These are phyloP conservation scores for Phytophthora ohioensis DNA, from an alignment of 352 stramenopile species.

Conservation along the genomic window DNA sequence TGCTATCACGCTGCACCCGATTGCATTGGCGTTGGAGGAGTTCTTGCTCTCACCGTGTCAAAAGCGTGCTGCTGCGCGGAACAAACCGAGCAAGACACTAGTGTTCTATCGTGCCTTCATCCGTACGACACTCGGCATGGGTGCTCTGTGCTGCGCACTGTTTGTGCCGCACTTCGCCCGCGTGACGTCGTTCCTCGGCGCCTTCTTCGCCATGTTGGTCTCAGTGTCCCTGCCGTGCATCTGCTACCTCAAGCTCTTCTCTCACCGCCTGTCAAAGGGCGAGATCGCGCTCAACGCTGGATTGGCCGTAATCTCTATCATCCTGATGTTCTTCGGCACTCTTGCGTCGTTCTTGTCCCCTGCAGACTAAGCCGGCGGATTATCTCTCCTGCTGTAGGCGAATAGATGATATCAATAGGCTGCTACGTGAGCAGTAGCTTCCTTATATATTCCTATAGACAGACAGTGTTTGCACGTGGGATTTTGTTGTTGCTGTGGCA, in stretches of 20 bases:
- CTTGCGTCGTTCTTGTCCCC: constrained; percentile 83
- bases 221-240: constrained; percentile 86
- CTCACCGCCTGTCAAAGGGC: constrained; percentile 46
- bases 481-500: constrained; percentile 1
- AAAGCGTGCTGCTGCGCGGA: constrained; percentile 37
- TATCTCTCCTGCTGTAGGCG: constrained; percentile 1
- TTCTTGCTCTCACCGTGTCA: constrained; percentile 63
- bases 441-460: constrained; percentile 35
- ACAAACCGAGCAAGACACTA: constrained; percentile 40
- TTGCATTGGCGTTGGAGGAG: constrained; percentile 82
- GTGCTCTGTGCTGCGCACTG: constrained; percentile 67
- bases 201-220: constrained; percentile 88
- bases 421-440: constrained; percentile 23
- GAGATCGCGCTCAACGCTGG: constrained; percentile 65
- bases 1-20: constrained; percentile 83
- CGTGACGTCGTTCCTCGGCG: constrained; percentile 84
- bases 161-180: constrained; percentile 87
- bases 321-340: constrained; percentile 81
- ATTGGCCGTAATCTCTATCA: constrained; percentile 66
- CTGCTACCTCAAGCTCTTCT: constrained; percentile 90
- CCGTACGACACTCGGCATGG: constrained; percentile 63
- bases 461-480: constrained; percentile 13
- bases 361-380: constrained; percentile 46
- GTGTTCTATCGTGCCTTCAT: constrained; percentile 73
- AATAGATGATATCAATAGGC: constrained; percentile 31